Conservation (phyloP, 768 basidiomycete species). For the Mycena chlorophos region DNA sequence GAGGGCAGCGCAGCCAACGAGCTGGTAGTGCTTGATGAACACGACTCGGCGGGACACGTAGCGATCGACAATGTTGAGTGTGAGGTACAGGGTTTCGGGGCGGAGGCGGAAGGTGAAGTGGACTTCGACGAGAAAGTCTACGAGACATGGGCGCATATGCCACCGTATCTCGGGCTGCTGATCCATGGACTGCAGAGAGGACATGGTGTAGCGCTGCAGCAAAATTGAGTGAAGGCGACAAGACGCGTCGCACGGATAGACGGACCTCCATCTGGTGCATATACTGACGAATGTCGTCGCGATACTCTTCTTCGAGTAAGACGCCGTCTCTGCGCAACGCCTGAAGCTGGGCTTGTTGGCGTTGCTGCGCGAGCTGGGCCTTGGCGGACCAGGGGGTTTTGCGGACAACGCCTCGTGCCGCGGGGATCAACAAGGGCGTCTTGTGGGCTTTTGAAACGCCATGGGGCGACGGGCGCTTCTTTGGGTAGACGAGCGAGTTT, state of each 20-base stretch:
- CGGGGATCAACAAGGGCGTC: conserved; percentile 51
- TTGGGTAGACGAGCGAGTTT: conserved; percentile 69
- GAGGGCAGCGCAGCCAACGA: conserved; percentile 95
- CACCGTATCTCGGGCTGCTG: conserved; percentile 98
- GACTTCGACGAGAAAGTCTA: conserved; percentile 98
- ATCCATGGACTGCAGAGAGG: conserved; percentile 95
- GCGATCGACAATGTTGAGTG: conserved; percentile 98
- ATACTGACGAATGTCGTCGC: conserved; percentile 87
- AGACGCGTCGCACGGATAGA: conserved; percentile 17
- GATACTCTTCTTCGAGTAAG: conserved; percentile 92
- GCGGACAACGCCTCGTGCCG: conserved; percentile 44
- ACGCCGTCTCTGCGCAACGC: conserved; percentile 72
- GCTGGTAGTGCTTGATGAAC: conserved; percentile 98
- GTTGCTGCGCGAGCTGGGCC: conserved; percentile 58
- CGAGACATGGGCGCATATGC: conserved; percentile 99
- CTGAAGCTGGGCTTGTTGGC: conserved; percentile 68
- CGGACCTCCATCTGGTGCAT: conserved; percentile 99
- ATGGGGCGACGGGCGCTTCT: conserved; percentile 83
- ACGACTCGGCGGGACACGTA: conserved; percentile 98
- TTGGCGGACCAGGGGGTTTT: conserved; percentile 70
- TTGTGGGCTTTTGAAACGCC: conserved; percentile 72
- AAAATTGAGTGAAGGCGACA: conserved; percentile 19
- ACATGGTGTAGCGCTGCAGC: conserved; percentile 76
- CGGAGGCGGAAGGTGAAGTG: conserved; percentile 97
- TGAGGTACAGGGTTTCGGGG: conserved; percentile 97